These are phyloP conservation scores for Pelargonium citronellum DNA, from an alignment of 441 rosid species.

Conservation along the genomic window DNA sequence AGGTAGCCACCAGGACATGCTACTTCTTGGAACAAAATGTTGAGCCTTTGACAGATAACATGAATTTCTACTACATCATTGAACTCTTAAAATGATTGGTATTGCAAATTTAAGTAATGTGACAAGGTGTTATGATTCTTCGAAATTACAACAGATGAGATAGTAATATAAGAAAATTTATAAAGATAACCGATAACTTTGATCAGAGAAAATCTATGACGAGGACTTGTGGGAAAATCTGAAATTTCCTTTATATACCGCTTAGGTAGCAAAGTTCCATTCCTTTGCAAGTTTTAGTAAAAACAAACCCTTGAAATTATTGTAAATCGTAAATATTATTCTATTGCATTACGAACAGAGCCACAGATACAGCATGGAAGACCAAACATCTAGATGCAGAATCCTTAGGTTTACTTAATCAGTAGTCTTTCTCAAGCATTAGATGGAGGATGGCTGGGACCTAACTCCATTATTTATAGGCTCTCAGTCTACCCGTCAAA, in stretches of 20 bases:
- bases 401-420: too few species aligned
- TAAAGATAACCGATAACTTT: background rate
- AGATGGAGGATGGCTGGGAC: too few species aligned
- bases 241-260: background rate
- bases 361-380: too few species aligned
- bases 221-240: background rate
- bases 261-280: background rate
- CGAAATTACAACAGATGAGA: background rate
- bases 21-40: slow-evolving; percentile 4
- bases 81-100: background rate
- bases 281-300: background rate
- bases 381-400: too few species aligned
- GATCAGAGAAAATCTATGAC: too few species aligned
- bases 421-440: too few species aligned
- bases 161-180: slow-evolving; percentile 1
- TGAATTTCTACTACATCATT: background rate
- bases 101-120: background rate
- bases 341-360: too few species aligned
- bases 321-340: too few species aligned
- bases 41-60: background rate
- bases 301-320: background rate
- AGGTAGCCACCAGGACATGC: slow-evolving; percentile 9
- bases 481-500: too few species aligned
- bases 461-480: too few species aligned
- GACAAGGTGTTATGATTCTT: background rate